Evolutionary conservation across 495 filamentous ascomycete genomes (phyloP), one percentile per base, ranked within the genome.

Genomic region (Trichoderma reesei): DNA sequence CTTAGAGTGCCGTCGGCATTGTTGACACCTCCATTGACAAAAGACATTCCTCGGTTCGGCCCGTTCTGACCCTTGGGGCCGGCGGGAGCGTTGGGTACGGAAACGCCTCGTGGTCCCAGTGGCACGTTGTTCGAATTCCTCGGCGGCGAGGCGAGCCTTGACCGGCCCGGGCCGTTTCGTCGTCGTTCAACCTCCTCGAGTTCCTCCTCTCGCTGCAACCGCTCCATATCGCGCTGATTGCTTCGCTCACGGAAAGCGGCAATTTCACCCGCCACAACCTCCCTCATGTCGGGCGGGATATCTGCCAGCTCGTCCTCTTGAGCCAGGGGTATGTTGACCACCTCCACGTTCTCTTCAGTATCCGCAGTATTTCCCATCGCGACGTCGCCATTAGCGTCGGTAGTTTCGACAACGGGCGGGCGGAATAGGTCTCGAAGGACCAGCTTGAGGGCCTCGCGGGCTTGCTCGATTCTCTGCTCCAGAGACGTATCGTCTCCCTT

Each of bases 251-350:
- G 83, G 79, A 99, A 99, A 10, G 91, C 89, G 8, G 90, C 84
- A 67, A 99, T 99, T 68, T 99, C 95, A 66, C 88, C 88, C 8
- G 94, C 91, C 33, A 99, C 93, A 8, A 88, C 96, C 69, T 93
- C 94, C n/a, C 94, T 87, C 92, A 93, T 93, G 70, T 97, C 94
- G 11, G 90, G 87, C 3, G 94, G 94, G 63, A 99, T 96, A 70
- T 99, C 95, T 46, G 90, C 88, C 37, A 99, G 80, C 69, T 99
- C 94, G 71, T 99, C 94, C 68, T 99, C 94, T 34, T 87, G 83
- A 8, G 90, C 89, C 41, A 96, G 83, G 4, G 90, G 88, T 66
- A 96, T 97, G 48, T 91, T 96, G 67, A 97, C 88, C 39, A 97
- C 87, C 75, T 96, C 92, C 26, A 85, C 83, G 64, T 90, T 81